Conservation (phyloP, 2,329 filamentous ascomycete genomes). For the Botryosphaeria dothidea region DNA sequence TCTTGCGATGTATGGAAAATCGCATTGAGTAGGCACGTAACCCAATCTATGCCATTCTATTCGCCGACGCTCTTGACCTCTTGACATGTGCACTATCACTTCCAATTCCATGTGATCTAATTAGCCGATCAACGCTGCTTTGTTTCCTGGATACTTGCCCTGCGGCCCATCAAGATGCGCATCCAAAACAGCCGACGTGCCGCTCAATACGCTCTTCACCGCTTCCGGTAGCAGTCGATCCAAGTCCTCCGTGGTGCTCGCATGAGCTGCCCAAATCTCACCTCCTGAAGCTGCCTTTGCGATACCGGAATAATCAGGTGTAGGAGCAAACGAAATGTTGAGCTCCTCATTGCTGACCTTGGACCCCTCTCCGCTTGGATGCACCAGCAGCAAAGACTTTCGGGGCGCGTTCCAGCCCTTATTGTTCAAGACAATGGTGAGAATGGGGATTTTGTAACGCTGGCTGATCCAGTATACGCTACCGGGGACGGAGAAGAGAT, state of each 20-base stretch:
- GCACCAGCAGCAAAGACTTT: conserved; percentile 62
- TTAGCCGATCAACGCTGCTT: conserved; percentile 26
- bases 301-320: conserved; percentile 68
- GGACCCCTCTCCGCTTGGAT: conserved; percentile 63
- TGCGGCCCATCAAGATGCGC: conserved; percentile 58
- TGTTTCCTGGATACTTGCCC: conserved; percentile 53
- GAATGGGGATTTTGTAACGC: conserved; percentile 64
- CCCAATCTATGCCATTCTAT: too few species aligned
- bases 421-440: conserved; percentile 70
- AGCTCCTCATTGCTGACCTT: conserved; percentile 64
- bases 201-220: conserved; percentile 58
- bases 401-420: conserved; percentile 70
- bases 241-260: conserved; percentile 58
- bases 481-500: conserved; percentile 64
- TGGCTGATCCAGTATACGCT: conserved; percentile 70
- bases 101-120: not conserved
- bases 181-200: conserved; percentile 64
- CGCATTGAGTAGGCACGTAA: too few species aligned
- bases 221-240: conserved; percentile 57
- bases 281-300: conserved; percentile 66
- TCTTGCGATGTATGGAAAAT: too few species aligned
- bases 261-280: conserved; percentile 59
- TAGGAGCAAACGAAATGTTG: conserved; percentile 67
- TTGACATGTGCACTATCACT: not conserved
- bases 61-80: too few species aligned